Evolutionary conservation across 768 basidiomycete genomes (phyloP).

Genomic region (Filobasidium floriforme): DNA sequence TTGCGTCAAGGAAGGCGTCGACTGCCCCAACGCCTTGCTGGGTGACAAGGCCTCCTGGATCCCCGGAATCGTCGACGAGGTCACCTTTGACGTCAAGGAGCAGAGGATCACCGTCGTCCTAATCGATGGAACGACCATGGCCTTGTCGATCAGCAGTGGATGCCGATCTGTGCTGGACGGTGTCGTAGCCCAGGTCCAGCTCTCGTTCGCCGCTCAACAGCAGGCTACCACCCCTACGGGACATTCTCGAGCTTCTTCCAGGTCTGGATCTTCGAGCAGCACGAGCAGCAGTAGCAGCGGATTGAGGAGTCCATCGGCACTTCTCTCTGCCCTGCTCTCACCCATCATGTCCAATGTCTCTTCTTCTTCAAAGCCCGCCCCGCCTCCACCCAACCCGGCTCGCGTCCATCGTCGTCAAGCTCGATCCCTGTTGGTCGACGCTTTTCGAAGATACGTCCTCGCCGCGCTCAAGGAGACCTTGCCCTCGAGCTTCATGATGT

Average conservation of each 20-base stretch:
- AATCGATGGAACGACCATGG: slow-evolving; percentile 34
- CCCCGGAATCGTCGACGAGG: slow-evolving; percentile 43
- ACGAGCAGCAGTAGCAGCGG: slow-evolving; percentile 9
- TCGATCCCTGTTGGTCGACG: slow-evolving; percentile 44
- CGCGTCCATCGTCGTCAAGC: slow-evolving; percentile 43
- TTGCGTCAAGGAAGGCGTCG: slow-evolving; percentile 40
- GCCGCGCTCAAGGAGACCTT: slow-evolving; percentile 37
- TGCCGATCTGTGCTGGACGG: slow-evolving; percentile 29
- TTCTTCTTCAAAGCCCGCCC: slow-evolving; percentile 22
- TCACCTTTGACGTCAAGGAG: slow-evolving; percentile 41
- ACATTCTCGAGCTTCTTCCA: background rate
- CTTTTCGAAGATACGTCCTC: slow-evolving; percentile 42
- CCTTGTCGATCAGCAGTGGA: slow-evolving; percentile 27
- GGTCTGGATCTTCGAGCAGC: slow-evolving; percentile 4
- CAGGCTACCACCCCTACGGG: slow-evolving; percentile 10
- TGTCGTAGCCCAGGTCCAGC: slow-evolving; percentile 38
- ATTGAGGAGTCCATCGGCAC: slow-evolving; percentile 27
- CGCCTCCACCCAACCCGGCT: slow-evolving; percentile 22
- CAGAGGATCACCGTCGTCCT: slow-evolving; percentile 33
- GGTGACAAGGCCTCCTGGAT: slow-evolving; percentile 46
- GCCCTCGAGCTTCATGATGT: slow-evolving; percentile 37
- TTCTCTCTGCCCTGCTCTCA: slow-evolving; percentile 41
- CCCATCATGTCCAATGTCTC: slow-evolving; percentile 14
- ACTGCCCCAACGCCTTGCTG: slow-evolving; percentile 41
- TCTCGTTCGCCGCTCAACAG: slow-evolving; percentile 35